Conservation (phyloP, 768 basidiomycete species). For the Exidia glandulosa region DNA sequence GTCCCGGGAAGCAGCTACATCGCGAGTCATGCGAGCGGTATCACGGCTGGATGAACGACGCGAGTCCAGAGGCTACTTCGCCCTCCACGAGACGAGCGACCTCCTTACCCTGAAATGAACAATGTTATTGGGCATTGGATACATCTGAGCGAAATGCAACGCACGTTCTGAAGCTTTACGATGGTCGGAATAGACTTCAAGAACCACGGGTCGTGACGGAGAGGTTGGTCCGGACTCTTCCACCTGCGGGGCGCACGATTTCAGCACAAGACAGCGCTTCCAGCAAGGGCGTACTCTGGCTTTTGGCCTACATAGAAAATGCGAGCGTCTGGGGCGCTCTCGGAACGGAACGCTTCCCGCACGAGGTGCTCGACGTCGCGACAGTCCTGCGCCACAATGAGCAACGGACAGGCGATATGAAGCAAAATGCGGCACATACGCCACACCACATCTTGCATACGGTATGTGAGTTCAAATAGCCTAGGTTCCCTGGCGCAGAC, state of each 20-base stretch:
- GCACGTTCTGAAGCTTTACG: conserved; percentile 46
- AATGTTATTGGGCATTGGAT: neutral
- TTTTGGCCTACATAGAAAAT: conserved; percentile 62
- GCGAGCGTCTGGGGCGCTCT: conserved; percentile 37
- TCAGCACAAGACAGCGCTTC: neutral
- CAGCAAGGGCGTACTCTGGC: conserved; percentile 35
- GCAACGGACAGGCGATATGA: neutral
- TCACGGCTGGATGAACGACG: neutral
- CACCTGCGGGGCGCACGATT: conserved; percentile 40
- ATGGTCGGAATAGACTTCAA: conserved; percentile 55
- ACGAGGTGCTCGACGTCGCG: conserved; percentile 46
- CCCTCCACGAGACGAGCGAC: conserved; percentile 13
- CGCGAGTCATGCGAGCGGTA: neutral
- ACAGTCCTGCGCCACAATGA: conserved; percentile 42
- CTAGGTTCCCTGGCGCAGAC: neutral
- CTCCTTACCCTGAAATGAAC: neutral
- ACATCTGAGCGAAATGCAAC: conserved; percentile 14
- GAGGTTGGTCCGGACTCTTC: conserved; percentile 48
- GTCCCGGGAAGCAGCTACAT: neutral
- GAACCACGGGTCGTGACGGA: conserved; percentile 53
- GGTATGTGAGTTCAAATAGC: neutral
- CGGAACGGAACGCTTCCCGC: conserved; percentile 34
- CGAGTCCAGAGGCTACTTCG: conserved; percentile 2
- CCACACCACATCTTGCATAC: neutral
- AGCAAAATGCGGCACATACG: neutral